Conservation (phyloP, 495 filamentous ascomycete genomes). For the Lichenothelia convexa region DNA sequence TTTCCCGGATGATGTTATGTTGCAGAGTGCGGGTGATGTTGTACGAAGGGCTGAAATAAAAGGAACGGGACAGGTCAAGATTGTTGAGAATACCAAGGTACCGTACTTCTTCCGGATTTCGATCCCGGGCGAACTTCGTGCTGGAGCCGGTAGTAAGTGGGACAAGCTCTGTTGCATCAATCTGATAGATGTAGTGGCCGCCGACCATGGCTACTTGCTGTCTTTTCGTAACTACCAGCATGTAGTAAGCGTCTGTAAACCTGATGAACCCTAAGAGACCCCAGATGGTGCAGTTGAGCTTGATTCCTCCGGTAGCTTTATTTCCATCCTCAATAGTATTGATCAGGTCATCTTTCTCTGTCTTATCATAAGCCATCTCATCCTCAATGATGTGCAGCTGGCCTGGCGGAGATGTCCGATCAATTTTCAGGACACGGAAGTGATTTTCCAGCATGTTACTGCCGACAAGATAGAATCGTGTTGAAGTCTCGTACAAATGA, state of each 20-base stretch:
- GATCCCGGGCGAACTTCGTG: slow-evolving; percentile 54
- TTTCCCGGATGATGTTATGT: slow-evolving; percentile 74
- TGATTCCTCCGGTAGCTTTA: slow-evolving; percentile 76
- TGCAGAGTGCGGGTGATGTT: slow-evolving; percentile 87
- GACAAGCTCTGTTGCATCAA: slow-evolving; percentile 88
- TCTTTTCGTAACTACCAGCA: slow-evolving; percentile 89
- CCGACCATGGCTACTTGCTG: slow-evolving; percentile 91
- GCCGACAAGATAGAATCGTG: slow-evolving; percentile 83
- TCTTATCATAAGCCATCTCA: slow-evolving; percentile 80
- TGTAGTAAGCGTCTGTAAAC: slow-evolving; percentile 94
- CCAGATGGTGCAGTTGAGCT: slow-evolving; percentile 79
- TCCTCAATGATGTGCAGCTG: slow-evolving; percentile 77
- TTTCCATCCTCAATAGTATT: slow-evolving; percentile 95
- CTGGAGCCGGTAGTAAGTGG: slow-evolving; percentile 50
- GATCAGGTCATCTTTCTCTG: slow-evolving; percentile 80
- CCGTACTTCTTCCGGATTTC: slow-evolving; percentile 73
- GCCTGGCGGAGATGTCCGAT: slow-evolving; percentile 66
- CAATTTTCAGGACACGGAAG: slow-evolving; percentile 86
- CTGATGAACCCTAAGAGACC: slow-evolving; percentile 86
- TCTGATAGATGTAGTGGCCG: slow-evolving; percentile 86
- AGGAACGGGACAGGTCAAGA: slow-evolving; percentile 71
- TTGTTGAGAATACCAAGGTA: slow-evolving; percentile 81
- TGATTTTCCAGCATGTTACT: slow-evolving; percentile 72
- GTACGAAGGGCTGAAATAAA: slow-evolving; percentile 98
- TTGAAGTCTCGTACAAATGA: slow-evolving; percentile 84